These are phyloP conservation scores for Phytophthora pseudosyringae DNA, from an alignment of 352 stramenopile species.

Conservation along the genomic window DNA sequence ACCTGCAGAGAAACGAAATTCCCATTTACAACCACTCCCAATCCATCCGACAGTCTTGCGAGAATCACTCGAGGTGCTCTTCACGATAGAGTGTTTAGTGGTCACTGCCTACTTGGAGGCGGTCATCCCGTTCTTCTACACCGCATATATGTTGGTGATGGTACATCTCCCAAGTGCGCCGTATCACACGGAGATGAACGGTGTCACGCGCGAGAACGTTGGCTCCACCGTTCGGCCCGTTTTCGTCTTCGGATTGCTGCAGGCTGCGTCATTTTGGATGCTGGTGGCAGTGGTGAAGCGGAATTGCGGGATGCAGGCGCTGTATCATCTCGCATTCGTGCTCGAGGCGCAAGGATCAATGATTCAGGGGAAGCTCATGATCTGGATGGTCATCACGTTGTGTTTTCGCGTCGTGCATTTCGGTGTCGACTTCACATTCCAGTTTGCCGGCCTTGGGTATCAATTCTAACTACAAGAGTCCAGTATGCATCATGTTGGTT, in stretches of 20 bases:
- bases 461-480: no score
- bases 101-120: slow-evolving; percentile 43
- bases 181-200: slow-evolving; percentile 21
- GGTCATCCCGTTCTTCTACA: slow-evolving; percentile 38
- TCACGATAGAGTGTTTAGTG: slow-evolving; percentile 9
- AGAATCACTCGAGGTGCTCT: slow-evolving; percentile 8
- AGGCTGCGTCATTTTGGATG: slow-evolving; percentile 27
- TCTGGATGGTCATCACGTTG: slow-evolving; percentile 35
- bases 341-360: slow-evolving; percentile 36
- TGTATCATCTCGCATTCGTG: slow-evolving; percentile 47
- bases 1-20: background rate
- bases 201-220: slow-evolving; percentile 7
- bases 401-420: slow-evolving; percentile 12
- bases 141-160: slow-evolving; percentile 27
- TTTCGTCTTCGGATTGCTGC: slow-evolving; percentile 22
- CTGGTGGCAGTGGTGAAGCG: slow-evolving; percentile 3
- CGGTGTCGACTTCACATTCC: slow-evolving; percentile 6
- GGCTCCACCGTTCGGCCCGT: background rate
- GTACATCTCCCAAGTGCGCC: slow-evolving; percentile 31
- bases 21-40: background rate
- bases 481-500: no score
- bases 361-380: slow-evolving; percentile 46
- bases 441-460: background rate
- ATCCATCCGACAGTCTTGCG: slow-evolving; percentile 2
- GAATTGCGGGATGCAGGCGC: background rate